Base-by-base conservation (phyloP, 371 early-diverging fungal species). In the Fennellomyces sp. region DNA sequence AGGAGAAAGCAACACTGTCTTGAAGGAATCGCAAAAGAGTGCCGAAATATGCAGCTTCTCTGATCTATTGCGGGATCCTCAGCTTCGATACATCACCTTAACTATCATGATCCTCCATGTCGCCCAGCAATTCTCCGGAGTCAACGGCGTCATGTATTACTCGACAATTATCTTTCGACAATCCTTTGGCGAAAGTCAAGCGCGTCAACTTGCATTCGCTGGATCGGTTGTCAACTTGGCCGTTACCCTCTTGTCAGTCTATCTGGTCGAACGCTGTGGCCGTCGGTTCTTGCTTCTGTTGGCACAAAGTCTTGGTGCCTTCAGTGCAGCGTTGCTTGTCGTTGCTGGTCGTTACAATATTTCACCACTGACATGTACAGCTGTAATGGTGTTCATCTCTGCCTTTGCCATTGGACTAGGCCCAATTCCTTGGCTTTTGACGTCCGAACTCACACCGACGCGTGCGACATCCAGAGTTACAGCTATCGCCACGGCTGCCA, bases 381-480 rank as follows among this genome's bases (percentile, higher is more conserved):
- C 88, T 36, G 81, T 92, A 28, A 86, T 90, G 65, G 55, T 89
- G n/a, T 94, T 91, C 75, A 87, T 91, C n/a, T 80, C 85, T 13
- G 80, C 85, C 39, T 97, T 92, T 77, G 91, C 91, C 31, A 72
- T 95, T 31, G 97, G 94, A 4, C 63, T 96, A 5, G 93, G 95
- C 4, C 88, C 89, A 0, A 90, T 94, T 52, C 91, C 94, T 7
- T 94, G 93, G 91, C 71, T 91, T 61, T 64, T 91, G 29, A 84
- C 86, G 2, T 82, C 90, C 0, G 92, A 92, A 58, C 55, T 93
- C 47, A 76, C 90, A 38, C 90, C 91, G 0, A 80, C 84, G 0
- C 81, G 86, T n/a, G 70, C 88, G 1, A 83, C 87, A 15, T 83
- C 87, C 5, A 79, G 86, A 5, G 69, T 75, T 17, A 75, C 75